Conservation (phyloP, 2,329 filamentous ascomycete species). For the Cercospora sp. region DNA sequence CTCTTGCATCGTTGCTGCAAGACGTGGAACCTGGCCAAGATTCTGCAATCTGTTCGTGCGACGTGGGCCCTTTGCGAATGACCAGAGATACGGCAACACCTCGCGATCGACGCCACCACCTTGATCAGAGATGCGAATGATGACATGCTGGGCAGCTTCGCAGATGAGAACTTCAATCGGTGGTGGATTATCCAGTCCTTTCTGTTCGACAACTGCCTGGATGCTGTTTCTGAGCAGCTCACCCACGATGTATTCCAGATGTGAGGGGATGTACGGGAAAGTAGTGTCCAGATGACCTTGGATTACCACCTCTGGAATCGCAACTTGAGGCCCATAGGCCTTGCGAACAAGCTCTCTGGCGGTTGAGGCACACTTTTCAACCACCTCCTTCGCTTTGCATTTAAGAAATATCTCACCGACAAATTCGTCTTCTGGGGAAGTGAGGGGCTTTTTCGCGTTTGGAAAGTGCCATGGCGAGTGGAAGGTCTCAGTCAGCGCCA, state of each 20-base stretch:
- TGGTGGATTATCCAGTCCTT: slow-evolving; percentile 55
- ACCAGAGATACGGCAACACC: slow-evolving; percentile 88
- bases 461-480: slow-evolving; percentile 88
- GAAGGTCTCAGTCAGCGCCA: slow-evolving; percentile 92
- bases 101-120: slow-evolving; percentile 88
- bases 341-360: slow-evolving; percentile 72
- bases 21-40: slow-evolving; percentile 79
- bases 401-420: slow-evolving; percentile 94
- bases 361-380: slow-evolving; percentile 76
- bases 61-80: slow-evolving; percentile 89
- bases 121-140: slow-evolving; percentile 92
- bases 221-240: slow-evolving; percentile 94
- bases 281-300: slow-evolving; percentile 83
- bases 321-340: slow-evolving; percentile 69
- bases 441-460: slow-evolving; percentile 64
- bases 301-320: slow-evolving; percentile 78
- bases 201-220: slow-evolving; percentile 82
- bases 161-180: slow-evolving; percentile 94
- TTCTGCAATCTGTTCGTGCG: slow-evolving; percentile 78
- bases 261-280: slow-evolving; percentile 94
- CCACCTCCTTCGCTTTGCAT: slow-evolving; percentile 86
- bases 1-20: slow-evolving; percentile 88
- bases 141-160: slow-evolving; percentile 90
- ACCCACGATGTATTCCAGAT: slow-evolving; percentile 95
- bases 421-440: slow-evolving; percentile 70